Evolutionary conservation across 805 yeast genomes (phyloP), one percentile per base, ranked within the genome.

Genomic region (Candida ponderosae): DNA sequence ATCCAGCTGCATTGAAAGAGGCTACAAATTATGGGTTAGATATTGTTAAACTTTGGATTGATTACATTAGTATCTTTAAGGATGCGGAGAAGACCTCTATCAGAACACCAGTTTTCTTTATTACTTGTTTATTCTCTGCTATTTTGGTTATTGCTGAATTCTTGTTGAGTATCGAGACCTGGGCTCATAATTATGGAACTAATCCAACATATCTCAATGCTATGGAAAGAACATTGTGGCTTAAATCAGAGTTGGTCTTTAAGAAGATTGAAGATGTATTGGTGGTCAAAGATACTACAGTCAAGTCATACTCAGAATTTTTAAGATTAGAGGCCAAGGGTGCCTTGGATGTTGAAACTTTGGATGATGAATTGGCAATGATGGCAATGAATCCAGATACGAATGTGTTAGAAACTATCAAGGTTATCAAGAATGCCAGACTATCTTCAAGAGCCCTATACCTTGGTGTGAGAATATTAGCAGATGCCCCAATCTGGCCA

Each of bases 401-500:
- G 10, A 66, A 66, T 35, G 46, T 59, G n/a, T 53, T 59, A 18
- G 68, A 61, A 44, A 72, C 73, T 2, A 61, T 74, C 17, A 62
- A 54, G 34, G 65, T 74, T 18, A 72, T 79, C 33, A 56, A 62
- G 31, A 62, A 62, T 35, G 74, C 75, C 13, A 64, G 72, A 52
- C 62, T 75, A 36, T 74, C 79, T 16, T 65, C 72, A 35, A 71
- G 78, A 51, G 68, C 79, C 17, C 58, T 83, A 30, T 78, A 80
- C 39, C 58, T 83, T 29, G 94, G 93, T 30, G 83, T 83, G 11
- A 64, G 87, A 47, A 79, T 83, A 23, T 63, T 83, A 36, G 87
- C 88, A 4, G 93, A 83, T 63, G 89, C 89, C 0, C 93, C 93
- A 14, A 81, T 83, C 19, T 83, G 94, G 94, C 93, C 93, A 0